phyloP scores from a whole-genome alignment of 139 green algal genomes.

The Tetradesmus lagerheimii region DNA sequence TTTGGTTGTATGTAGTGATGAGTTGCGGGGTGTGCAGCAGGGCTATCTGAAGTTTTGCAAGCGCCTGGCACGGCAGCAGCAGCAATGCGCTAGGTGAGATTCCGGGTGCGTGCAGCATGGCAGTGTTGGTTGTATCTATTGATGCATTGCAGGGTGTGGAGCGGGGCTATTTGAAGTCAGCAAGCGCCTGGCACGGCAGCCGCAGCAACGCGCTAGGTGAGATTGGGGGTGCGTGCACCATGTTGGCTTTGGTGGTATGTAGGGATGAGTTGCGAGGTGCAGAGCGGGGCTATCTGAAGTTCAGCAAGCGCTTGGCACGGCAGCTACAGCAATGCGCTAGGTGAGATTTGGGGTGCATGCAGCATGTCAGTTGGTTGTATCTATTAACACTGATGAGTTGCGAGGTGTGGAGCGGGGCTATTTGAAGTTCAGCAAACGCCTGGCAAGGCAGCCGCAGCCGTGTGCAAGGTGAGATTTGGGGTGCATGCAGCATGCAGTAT shows the following conservation, averaged over 20 bases:
- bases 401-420: conserved; percentile 55
- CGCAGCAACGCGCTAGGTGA: conserved; percentile 67
- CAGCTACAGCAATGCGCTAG: conserved; percentile 71
- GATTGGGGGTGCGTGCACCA: too few species aligned
- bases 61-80: conserved; percentile 60
- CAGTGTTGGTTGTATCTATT: too few species aligned
- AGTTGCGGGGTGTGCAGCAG: conserved; percentile 53
- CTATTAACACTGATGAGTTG: conserved; percentile 65
- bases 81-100: conserved; percentile 67
- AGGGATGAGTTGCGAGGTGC: conserved; percentile 60
- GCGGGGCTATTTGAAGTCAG: conserved; percentile 68
- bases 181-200: conserved; percentile 63
- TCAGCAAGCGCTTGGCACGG: conserved; percentile 61
- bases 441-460: conserved; percentile 71
- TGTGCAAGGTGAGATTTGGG: conserved; percentile 48
- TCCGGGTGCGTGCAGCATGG: background rate
- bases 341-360: background rate
- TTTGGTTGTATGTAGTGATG: too few species aligned
- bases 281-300: conserved; percentile 69
- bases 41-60: conserved; percentile 73
- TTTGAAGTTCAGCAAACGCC: conserved; percentile 70
- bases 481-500: background rate
- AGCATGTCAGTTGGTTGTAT: background rate
- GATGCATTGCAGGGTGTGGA: conserved; percentile 60
- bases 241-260: too few species aligned